phyloP scores from a whole-genome alignment of 2,329 filamentous ascomycete genomes.

The Zymoseptoria tritici region DNA sequence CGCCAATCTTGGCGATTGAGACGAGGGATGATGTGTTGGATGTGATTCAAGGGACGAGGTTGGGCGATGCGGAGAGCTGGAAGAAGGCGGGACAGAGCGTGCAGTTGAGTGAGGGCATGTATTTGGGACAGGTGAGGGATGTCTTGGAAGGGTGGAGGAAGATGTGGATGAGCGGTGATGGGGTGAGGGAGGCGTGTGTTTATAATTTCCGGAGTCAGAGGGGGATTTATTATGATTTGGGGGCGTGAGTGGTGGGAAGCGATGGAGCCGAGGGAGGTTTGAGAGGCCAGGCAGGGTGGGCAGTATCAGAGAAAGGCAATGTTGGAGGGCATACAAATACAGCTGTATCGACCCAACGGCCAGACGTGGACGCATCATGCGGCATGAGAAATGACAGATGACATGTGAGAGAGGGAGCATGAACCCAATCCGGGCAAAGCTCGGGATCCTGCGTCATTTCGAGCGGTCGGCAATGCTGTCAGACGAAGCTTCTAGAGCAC shows the following conservation, averaged over 20 bases:
- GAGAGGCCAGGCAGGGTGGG: too few relatives aligned
- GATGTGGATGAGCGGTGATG: conserved; percentile 43
- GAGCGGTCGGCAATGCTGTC: not conserved
- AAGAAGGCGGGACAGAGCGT: conserved; percentile 70
- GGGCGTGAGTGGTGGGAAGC: conserved; percentile 15
- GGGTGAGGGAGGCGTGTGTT: conserved; percentile 68
- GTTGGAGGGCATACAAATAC: too few relatives aligned
- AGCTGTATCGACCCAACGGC: too few relatives aligned
- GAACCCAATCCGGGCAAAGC: not conserved
- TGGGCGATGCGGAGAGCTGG: conserved; percentile 81
- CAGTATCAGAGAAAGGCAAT: too few relatives aligned
- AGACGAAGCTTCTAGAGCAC: not conserved
- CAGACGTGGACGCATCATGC: not conserved
- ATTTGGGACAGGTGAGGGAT: conserved; percentile 74
- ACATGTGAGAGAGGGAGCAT: not conserved
- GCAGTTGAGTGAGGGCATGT: conserved; percentile 69
- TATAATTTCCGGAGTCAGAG: conserved; percentile 85
- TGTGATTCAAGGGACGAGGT: conserved; percentile 61
- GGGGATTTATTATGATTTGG: conserved; percentile 79
- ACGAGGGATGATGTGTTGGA: conserved; percentile 77
- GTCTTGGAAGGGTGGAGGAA: conserved; percentile 58
- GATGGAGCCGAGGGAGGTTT: too few relatives aligned
- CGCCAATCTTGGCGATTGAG: conserved; percentile 81
- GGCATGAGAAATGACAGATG: not conserved
- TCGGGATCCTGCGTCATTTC: not conserved